phyloP scores from a whole-genome alignment of 2,329 filamentous ascomycete species.

The Zymoseptoria passerinii region DNA sequence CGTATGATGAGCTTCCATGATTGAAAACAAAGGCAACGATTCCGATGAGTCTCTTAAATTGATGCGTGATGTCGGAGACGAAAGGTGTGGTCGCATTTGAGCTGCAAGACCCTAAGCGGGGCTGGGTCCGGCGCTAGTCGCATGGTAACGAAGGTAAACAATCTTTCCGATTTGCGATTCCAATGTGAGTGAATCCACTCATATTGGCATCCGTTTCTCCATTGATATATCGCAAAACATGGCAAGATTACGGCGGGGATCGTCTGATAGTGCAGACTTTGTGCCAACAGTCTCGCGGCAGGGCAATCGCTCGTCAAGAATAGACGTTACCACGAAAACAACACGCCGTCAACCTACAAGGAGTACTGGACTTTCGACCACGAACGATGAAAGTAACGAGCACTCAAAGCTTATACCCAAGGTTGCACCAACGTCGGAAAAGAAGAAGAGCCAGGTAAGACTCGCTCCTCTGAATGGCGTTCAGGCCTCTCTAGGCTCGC shows the following conservation, averaged over 20 bases:
- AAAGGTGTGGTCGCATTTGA: background rate
- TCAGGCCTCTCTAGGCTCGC: background rate
- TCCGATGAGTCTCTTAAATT: no score
- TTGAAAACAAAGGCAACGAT: no score
- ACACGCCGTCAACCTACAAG: background rate
- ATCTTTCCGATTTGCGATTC: background rate
- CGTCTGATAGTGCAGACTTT: background rate
- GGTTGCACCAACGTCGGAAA: background rate
- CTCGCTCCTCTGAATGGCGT: conserved; percentile 8
- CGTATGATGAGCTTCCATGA: no score
- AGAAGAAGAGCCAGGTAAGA: conserved; percentile 9
- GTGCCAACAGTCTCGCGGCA: background rate
- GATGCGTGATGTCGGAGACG: background rate
- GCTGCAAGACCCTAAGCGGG: background rate
- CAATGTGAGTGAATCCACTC: background rate
- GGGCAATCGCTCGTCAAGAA: background rate
- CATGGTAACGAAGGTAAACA: background rate
- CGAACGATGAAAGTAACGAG: background rate
- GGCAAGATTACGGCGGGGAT: conserved; percentile 5
- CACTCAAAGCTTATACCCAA: background rate
- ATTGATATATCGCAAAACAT: background rate
- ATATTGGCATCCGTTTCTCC: background rate
- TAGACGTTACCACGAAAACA: background rate
- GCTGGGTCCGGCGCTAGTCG: background rate
- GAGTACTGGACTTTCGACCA: background rate